These are phyloP conservation scores for Suillus clintonianus DNA, from an alignment of 768 basidiomycete species.

Conservation along the genomic window DNA sequence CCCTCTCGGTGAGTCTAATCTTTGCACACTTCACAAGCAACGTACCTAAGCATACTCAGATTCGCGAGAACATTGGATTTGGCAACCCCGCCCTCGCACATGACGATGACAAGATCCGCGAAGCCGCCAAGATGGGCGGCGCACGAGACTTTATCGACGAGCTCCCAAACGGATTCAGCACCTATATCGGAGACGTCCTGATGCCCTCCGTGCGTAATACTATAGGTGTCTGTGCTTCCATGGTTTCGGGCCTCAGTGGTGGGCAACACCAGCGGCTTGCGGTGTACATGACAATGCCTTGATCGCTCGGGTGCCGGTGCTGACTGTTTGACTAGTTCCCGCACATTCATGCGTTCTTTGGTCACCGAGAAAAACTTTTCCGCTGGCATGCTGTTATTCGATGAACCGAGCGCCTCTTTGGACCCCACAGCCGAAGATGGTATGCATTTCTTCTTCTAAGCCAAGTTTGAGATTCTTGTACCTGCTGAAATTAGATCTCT, in stretches of 20 bases:
- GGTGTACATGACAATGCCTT: constrained; percentile 41
- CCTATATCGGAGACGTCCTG: too few relatives aligned
- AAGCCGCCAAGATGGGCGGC: constrained; percentile 72
- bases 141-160: constrained; percentile 65
- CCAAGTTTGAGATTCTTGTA: background rate
- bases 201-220: constrained; percentile 59
- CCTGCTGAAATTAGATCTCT: constrained; percentile 48
- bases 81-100: constrained; percentile 59
- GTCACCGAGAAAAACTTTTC: constrained; percentile 40
- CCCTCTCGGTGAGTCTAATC: constrained; percentile 57
- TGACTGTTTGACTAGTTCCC: constrained; percentile 41
- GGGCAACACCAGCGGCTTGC: constrained; percentile 78
- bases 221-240: constrained; percentile 42
- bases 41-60: constrained; percentile 38
- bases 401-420: constrained; percentile 72
- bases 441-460: constrained; percentile 12
- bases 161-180: constrained; percentile 66
- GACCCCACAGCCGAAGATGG: constrained; percentile 79
- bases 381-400: constrained; percentile 67
- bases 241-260: constrained; percentile 50
- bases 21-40: background rate
- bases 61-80: constrained; percentile 75
- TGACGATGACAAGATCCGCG: constrained; percentile 57
- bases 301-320: background rate
- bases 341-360: constrained; percentile 70